Percentiles rank a stretch among this genome's conserved stretches.
phyloP scores from a whole-genome alignment of 306 rosid species.

The Inga laurina region DNA sequence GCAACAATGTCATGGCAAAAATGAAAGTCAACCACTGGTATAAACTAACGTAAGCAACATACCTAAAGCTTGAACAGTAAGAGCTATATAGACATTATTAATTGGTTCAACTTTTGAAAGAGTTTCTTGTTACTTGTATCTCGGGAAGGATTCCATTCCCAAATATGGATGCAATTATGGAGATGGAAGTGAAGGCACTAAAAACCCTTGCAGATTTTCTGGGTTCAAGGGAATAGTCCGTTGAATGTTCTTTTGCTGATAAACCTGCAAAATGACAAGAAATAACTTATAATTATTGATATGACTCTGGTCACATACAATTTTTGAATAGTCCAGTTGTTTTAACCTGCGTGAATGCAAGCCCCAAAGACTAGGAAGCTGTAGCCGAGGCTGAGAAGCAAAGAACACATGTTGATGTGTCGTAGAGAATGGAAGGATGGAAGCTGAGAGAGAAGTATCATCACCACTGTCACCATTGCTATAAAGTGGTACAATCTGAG shows the following conservation, averaged over 20 bases:
- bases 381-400: constrained; percentile 82
- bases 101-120: constrained; percentile 4
- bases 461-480: constrained; percentile 87
- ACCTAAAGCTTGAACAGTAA: not conserved
- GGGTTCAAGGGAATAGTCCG: constrained; percentile 70
- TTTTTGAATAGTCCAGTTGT: too few relatives aligned
- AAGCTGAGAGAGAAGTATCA: constrained; percentile 82
- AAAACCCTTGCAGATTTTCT: constrained; percentile 52
- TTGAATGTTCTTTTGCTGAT: constrained; percentile 54
- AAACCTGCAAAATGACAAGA: constrained; percentile 44
- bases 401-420: constrained; percentile 72
- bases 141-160: constrained; percentile 97
- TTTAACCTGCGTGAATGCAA: constrained; percentile 70
- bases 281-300: not conserved
- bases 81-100: not conserved
- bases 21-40: not conserved
- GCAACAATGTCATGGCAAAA: constrained; percentile 24
- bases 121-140: constrained; percentile 64
- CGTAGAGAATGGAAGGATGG: constrained; percentile 90
- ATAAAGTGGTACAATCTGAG: constrained; percentile 83
- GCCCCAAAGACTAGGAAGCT: constrained; percentile 70
- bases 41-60: too few relatives aligned
- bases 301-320: not conserved
- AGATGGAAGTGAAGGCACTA: constrained; percentile 86
- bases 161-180: constrained; percentile 86